phyloP scores from a whole-genome alignment of 1,284 basidiomycete species.

The Peniophora sp. region DNA sequence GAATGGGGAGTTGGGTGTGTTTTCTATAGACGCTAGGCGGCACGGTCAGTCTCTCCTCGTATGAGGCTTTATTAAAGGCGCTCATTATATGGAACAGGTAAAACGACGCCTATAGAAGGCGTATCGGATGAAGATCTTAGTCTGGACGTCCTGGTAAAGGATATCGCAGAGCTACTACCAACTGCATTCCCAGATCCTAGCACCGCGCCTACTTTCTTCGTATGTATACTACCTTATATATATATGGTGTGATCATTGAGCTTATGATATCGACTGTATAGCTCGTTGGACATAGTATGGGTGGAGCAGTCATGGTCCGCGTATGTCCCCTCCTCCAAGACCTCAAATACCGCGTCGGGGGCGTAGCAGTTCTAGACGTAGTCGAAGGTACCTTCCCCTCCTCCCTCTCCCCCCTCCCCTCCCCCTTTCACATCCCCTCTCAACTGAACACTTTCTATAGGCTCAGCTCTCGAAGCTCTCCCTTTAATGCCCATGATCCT shows the following conservation, averaged over 20 bases:
- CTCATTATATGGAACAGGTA: slow-evolving; percentile 37
- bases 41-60: slow-evolving; percentile 61
- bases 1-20: slow-evolving; percentile 73
- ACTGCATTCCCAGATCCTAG: slow-evolving; percentile 62
- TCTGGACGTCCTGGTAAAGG: slow-evolving; percentile 61
- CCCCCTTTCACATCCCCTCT: not conserved
- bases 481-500: slow-evolving; percentile 87
- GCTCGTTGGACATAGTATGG: slow-evolving; percentile 89
- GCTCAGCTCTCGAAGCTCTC: slow-evolving; percentile 90
- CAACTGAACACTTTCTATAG: slow-evolving; percentile 31
- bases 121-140: slow-evolving; percentile 61
- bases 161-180: slow-evolving; percentile 63
- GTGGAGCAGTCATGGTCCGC: slow-evolving; percentile 79
- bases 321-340: slow-evolving; percentile 62
- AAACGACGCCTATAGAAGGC: slow-evolving; percentile 38
- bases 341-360: slow-evolving; percentile 64
- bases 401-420: not conserved
- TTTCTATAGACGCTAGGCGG: slow-evolving; percentile 80
- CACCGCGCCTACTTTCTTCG: slow-evolving; percentile 65
- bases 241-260: slow-evolving; percentile 2
- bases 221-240: slow-evolving; percentile 26
- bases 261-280: slow-evolving; percentile 21
- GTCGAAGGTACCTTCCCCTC: slow-evolving; percentile 72
- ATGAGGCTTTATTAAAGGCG: not conserved
- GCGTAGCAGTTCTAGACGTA: slow-evolving; percentile 89